These are phyloP conservation scores for Debaryomyces psychrophilus DNA, from an alignment of 1,139 yeast species.

Conservation along the genomic window DNA sequence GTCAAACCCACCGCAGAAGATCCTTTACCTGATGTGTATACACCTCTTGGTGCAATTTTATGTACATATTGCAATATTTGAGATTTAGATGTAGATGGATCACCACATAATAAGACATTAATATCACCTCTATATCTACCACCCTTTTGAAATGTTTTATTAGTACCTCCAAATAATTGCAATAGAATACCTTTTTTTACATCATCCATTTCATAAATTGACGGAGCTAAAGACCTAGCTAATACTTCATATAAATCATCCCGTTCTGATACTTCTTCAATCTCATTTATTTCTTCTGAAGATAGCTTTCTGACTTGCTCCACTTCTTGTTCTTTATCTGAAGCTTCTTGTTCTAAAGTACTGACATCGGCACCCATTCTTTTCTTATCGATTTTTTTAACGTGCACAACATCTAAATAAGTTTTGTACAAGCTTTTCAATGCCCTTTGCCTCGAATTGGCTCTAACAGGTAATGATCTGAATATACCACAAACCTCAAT, in stretches of 20 bases:
- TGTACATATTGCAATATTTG: slow-evolving; percentile 93
- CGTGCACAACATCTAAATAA: slow-evolving; percentile 90
- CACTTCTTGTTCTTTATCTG: slow-evolving; percentile 65
- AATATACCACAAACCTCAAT: slow-evolving; percentile 95
- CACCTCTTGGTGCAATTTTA: slow-evolving; percentile 96
- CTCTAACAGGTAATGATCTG: slow-evolving; percentile 88
- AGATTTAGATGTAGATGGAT: slow-evolving; percentile 96
- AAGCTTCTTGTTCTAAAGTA: slow-evolving; percentile 51
- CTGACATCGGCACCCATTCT: slow-evolving; percentile 81
- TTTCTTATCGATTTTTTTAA: slow-evolving; percentile 80
- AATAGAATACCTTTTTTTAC: slow-evolving; percentile 92
- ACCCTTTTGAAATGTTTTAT: slow-evolving; percentile 84
- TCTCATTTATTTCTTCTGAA: slow-evolving; percentile 67
- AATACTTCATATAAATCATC: slow-evolving; percentile 85
- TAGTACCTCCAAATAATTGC: slow-evolving; percentile 94
- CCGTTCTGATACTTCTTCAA: slow-evolving; percentile 63
- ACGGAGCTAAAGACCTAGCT: slow-evolving; percentile 92
- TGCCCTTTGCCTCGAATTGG: slow-evolving; percentile 83
- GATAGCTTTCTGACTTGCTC: slow-evolving; percentile 75
- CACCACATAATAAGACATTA: slow-evolving; percentile 90
- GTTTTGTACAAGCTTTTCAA: slow-evolving; percentile 87
- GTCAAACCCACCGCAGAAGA: slow-evolving; percentile 99
- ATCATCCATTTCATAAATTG: slow-evolving; percentile 93
- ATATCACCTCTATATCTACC: slow-evolving; percentile 97
- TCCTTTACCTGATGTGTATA: slow-evolving; percentile 97